Percentiles rank a stretch among this genome's conserved stretches.
Evolutionary conservation across 2,329 filamentous ascomycete genomes (phyloP).

Genomic region (Pestalotiopsis sp.): DNA sequence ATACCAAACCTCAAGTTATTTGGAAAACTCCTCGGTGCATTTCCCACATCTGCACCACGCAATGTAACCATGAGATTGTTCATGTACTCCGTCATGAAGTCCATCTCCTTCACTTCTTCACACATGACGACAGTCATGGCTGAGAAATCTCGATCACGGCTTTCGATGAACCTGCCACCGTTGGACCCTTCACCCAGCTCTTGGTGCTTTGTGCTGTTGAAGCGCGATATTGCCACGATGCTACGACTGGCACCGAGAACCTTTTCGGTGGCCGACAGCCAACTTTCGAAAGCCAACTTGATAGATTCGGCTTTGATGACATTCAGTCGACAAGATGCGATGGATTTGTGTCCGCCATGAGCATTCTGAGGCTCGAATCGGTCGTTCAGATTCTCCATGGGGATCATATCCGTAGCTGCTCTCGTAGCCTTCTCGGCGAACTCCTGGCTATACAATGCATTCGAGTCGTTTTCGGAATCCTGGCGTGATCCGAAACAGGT

Average conservation of each 20-base stretch:
- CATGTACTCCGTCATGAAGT: neutral
- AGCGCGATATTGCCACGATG: neutral
- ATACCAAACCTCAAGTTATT: neutral
- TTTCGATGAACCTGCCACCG: neutral
- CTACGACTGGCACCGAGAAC: neutral
- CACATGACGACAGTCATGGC: neutral
- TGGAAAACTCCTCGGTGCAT: neutral
- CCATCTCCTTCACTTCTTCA: neutral
- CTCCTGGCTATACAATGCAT: neutral
- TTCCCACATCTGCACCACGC: neutral
- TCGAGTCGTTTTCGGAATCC: neutral
- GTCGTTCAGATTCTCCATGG: neutral
- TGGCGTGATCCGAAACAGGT: neutral
- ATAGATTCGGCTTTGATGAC: neutral
- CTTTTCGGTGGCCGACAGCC: neutral
- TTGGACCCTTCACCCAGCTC: neutral
- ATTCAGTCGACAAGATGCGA: neutral
- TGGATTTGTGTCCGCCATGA: slow-evolving; percentile 1
- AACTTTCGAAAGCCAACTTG: neutral
- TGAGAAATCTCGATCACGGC: neutral
- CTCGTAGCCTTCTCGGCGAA: neutral
- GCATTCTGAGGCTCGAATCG: neutral
- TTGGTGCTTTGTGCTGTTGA: neutral
- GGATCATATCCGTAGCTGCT: neutral
- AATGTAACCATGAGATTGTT: neutral